Evolutionary conservation across 2,329 filamentous ascomycete genomes (phyloP), one percentile per base, ranked within the genome.

Genomic region (Colletotrichum sansevieriae): DNA sequence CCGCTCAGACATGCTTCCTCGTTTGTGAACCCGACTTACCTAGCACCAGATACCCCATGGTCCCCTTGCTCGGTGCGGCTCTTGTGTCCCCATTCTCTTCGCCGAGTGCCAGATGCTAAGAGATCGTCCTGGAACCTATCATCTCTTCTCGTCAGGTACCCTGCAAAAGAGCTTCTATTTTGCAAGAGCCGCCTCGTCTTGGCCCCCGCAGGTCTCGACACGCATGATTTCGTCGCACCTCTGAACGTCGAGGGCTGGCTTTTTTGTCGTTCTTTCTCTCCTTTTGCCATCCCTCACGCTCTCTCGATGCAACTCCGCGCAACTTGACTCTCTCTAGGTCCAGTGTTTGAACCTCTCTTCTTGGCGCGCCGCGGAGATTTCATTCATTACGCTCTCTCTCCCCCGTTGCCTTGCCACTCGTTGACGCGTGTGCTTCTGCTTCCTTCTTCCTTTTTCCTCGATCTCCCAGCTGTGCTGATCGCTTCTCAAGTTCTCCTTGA

Each of bases 381-480:
- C 66, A 39, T 51, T 68, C 66, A 65, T 68, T 68, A 68, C 37
- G 41, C 62, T 43, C 35, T 61, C 22, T 43, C 37, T 67, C 51
- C 61, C 62, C 22, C 47, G 15, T 20, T 66, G 55, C 56, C 47
- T 60, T 66, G 54, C 49, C 66, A 51, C 55, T 68, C 65, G 55
- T 59, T 68, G 47, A 56, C 22, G 41, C 43, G 41, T 66, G 47
- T 68, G 66, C 41, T 66, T n/a, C 33, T 61, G 12, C 22, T 56
- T 65, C 46, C 13, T 29, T 41, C 35, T 39, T n/a, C 55, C 29
- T 29, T 33, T 33, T 47, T 52, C 58, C 33, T 33, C 20, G 18
- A 68, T 49, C 55, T 49, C 66, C 55, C 66, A 68, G 66, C 62
- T 68, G 66, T 65, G 66, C 66, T 68, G 66, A 56, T 61, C 52